Evolutionary conservation across 768 basidiomycete species (phyloP).

Genomic region (Leccinum obscurum): DNA sequence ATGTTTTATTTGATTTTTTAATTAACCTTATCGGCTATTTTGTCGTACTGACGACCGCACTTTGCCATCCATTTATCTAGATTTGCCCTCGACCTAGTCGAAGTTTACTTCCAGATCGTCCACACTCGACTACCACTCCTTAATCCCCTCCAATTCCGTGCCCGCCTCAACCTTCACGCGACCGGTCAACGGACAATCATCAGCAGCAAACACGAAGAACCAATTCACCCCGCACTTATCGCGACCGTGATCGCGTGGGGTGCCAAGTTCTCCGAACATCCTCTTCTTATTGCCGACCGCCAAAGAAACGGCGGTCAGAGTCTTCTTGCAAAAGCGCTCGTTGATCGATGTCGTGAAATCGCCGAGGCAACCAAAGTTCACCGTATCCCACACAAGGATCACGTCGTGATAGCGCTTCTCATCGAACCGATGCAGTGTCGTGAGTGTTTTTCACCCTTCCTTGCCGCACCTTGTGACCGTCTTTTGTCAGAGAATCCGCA

Average conservation of each 20-base stretch:
- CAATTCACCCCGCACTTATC: slow-evolving; percentile 70
- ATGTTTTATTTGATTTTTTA: slow-evolving; percentile 25
- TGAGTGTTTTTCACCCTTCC: slow-evolving; percentile 45
- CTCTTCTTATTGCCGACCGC: slow-evolving; percentile 77
- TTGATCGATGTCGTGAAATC: slow-evolving; percentile 80
- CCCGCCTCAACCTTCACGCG: slow-evolving; percentile 53
- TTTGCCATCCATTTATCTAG: slow-evolving; percentile 40
- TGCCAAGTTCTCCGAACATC: slow-evolving; percentile 91
- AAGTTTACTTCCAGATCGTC: slow-evolving; percentile 92
- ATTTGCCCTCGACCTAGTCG: slow-evolving; percentile 89
- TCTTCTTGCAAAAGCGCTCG: slow-evolving; percentile 70
- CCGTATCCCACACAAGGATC: slow-evolving; percentile 73
- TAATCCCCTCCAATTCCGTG: slow-evolving; percentile 79
- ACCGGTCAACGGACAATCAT: slow-evolving; percentile 25
- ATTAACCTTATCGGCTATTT: slow-evolving; percentile 30
- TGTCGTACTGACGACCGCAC: slow-evolving; percentile 14
- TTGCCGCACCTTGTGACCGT: slow-evolving; percentile 10
- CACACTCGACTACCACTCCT: slow-evolving; percentile 87
- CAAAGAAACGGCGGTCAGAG: slow-evolving; percentile 70
- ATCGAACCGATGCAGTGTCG: slow-evolving; percentile 87
- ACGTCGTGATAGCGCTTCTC: slow-evolving; percentile 78
- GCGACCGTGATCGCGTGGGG: slow-evolving; percentile 92
- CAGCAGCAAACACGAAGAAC: slow-evolving; percentile 37
- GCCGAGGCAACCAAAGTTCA: slow-evolving; percentile 88
- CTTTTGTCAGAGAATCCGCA: slow-evolving; percentile 62